These are phyloP conservation scores for Malus hybrid DNA, from an alignment of 331 rosid genomes.

Conservation along the genomic window DNA sequence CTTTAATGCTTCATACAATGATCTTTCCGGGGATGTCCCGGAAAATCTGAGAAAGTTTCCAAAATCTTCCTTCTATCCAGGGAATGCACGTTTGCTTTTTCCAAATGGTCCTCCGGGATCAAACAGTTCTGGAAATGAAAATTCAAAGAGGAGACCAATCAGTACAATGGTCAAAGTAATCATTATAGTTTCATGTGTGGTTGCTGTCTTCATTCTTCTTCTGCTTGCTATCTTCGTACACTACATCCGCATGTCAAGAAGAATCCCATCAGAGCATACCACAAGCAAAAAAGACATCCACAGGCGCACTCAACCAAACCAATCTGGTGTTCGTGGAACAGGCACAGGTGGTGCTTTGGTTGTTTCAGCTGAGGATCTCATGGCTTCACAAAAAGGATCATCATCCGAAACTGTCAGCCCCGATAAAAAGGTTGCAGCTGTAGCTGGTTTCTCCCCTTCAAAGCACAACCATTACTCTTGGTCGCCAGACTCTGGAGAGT, in stretches of 20 bases:
- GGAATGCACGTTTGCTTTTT: constrained; percentile 47
- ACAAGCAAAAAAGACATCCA: constrained; percentile 46
- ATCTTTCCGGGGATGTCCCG: constrained; percentile 80
- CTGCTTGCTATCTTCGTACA: constrained; percentile 77
- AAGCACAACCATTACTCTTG: constrained; percentile 75
- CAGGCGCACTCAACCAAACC: constrained; percentile 39
- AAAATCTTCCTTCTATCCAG: constrained; percentile 80
- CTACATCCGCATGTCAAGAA: constrained; percentile 65
- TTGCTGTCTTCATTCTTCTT: constrained; percentile 63
- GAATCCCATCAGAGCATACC: constrained; percentile 40
- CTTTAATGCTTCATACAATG: constrained; percentile 84
- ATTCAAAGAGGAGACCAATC: constrained; percentile 49
- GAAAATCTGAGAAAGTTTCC: constrained; percentile 74
- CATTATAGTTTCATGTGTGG: constrained; percentile 80
- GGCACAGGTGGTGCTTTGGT: constrained; percentile 57
- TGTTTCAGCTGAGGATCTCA: constrained; percentile 82
- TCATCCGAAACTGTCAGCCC: constrained; percentile 61
- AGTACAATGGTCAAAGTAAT: constrained; percentile 68
- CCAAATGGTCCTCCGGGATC: constrained; percentile 59
- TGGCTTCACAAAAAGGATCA: constrained; percentile 64
- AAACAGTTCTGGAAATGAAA: constrained; percentile 21
- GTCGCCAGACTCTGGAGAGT: constrained; percentile 93
- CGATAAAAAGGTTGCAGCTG: constrained; percentile 57
- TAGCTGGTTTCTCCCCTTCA: constrained; percentile 74
- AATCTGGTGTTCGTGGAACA: constrained; percentile 40